Conservation (phyloP, 73 alveolate species). For the Stentor coeruleus region DNA sequence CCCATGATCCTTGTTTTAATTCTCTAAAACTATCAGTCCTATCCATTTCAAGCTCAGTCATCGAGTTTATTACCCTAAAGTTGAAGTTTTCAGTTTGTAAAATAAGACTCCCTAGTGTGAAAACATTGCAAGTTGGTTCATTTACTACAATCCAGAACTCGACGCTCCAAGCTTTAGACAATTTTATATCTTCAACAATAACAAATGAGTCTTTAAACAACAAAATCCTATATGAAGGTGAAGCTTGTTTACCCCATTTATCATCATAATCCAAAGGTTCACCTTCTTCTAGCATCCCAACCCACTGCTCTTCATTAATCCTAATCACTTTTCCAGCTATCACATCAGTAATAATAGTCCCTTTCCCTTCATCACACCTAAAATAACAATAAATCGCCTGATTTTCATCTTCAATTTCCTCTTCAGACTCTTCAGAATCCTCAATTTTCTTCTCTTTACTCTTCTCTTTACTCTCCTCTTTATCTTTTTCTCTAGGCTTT, state of each 20-base stretch:
- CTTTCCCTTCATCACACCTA: conserved; percentile 26
- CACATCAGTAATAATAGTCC: background rate
- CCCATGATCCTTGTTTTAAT: background rate
- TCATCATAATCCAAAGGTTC: conserved; percentile 21
- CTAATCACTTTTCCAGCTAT: background rate
- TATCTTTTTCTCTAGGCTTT: background rate
- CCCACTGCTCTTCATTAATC: conserved; percentile 23
- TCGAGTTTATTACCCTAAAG: background rate
- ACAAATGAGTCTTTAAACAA: background rate
- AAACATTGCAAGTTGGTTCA: background rate
- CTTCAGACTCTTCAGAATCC: too few relatives aligned
- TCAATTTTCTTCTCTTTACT: background rate
- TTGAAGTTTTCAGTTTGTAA: background rate
- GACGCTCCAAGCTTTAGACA: background rate
- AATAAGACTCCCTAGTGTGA: background rate
- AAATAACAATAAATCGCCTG: background rate
- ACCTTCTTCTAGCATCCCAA: conserved; percentile 22
- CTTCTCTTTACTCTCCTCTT: background rate
- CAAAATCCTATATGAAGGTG: background rate
- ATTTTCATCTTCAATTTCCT: background rate
- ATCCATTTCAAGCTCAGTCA: background rate
- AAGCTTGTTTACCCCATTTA: conserved; percentile 19
- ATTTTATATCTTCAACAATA: background rate
- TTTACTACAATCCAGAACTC: conserved; percentile 4
- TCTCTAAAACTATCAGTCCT: background rate